Evolutionary conservation across 169 alveolate genomes (phyloP), one percentile per base, ranked within the genome.

Genomic region (Eimeria necatrix): DNA sequence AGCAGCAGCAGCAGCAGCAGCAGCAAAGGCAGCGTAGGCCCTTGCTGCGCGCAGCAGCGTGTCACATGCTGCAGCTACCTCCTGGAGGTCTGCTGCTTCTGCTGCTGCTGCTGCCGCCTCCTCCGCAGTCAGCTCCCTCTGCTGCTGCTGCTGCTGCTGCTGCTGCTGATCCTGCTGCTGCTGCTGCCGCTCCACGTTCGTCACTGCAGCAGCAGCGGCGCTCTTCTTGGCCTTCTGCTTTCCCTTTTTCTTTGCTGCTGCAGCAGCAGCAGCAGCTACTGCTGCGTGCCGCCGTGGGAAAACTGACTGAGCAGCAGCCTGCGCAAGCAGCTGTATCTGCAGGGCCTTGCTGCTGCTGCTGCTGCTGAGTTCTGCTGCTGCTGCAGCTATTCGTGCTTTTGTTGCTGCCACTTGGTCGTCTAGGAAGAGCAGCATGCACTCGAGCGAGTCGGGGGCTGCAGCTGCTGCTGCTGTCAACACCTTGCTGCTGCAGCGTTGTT

Each of bases 81-180:
- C 51, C 51, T 73, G 83, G 51, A 73, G 52, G 52, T 73, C 83
- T 0, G 83, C 83, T 22, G 83, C 51, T 22, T 73, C 83, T 73
- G 48, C 51, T 73, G 83, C 83, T 41, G 83, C 83, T 73, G 83
- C 83, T 22, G 83, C 83, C 24, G 83, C 83, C 83, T 73, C 83
- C 24, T 73, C 83, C 14, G 12, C 83, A 73, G 48, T 73, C 8
- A 73, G 83, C 20, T 53, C 22, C n/a, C 24, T 32, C 74, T 22
- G 74, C 46, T 73, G 83, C 83, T 73, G 83, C 20, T 26, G 18
- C 2, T 26, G 18, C 2, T 4, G 83, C 2, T 73, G 18, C 83
- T 41, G 56, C 20, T 24, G 53, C 49, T 32, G 64, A 56, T 16
- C 12, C 16, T 22, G 83, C 51, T 71, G 12, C 83, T 41, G 24